These are phyloP conservation scores for Fraxinus angustifolia DNA, from an alignment of 305 asterid genomes.

Conservation along the genomic window DNA sequence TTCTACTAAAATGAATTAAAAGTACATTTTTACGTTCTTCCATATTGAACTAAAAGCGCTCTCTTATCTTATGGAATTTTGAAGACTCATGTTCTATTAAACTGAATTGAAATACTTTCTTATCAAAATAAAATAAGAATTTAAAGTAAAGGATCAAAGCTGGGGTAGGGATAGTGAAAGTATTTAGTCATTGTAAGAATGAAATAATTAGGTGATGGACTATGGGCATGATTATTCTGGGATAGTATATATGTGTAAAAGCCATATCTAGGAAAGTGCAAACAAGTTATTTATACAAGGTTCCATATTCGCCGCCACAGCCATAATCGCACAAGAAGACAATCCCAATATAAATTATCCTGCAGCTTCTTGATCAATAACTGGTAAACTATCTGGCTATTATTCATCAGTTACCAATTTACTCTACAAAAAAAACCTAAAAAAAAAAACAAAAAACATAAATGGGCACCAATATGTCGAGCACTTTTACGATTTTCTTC, in stretches of 20 bases:
- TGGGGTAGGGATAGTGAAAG: slow-evolving; percentile 17
- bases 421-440: neutral
- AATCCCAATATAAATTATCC: slow-evolving; percentile 24
- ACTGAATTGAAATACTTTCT: neutral
- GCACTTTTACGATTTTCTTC: neutral
- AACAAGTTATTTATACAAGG: slow-evolving; percentile 23
- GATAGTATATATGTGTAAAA: slow-evolving; percentile 13
- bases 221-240: slow-evolving; percentile 3
- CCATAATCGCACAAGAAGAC: slow-evolving; percentile 40
- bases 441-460: neutral
- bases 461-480: slow-evolving; percentile 12
- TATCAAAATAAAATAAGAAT: neutral
- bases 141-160: neutral
- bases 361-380: slow-evolving; percentile 34
- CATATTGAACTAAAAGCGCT: neutral
- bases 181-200: slow-evolving; percentile 33
- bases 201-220: slow-evolving; percentile 24
- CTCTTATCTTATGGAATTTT: neutral
- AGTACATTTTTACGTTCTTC: neutral
- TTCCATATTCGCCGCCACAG: slow-evolving; percentile 56
- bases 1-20: neutral
- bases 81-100: neutral
- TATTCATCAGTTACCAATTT: neutral
- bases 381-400: slow-evolving; percentile 37
- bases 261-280: slow-evolving; percentile 7